Evolutionary conservation across 2,329 filamentous ascomycete genomes (phyloP).

Genomic region (Ophiostoma australiae): DNA sequence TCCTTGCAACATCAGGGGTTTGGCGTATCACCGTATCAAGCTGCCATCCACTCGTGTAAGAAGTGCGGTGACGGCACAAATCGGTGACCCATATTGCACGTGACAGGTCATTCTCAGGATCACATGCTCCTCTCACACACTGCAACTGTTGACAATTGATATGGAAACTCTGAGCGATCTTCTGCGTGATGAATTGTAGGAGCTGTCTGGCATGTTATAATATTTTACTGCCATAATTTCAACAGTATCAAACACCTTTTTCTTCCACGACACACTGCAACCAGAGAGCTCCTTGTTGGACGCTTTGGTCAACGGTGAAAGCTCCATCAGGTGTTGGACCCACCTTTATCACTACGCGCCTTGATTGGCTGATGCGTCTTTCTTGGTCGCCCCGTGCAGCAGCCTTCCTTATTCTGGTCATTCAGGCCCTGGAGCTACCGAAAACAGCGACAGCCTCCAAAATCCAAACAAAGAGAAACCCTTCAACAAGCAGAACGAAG

Average conservation of each 20-base stretch:
- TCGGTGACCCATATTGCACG: background rate
- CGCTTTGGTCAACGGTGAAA: background rate
- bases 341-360: conserved; percentile 17
- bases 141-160: background rate
- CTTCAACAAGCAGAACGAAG: conserved; percentile 7
- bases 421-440: conserved; percentile 20
- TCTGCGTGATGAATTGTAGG: background rate
- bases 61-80: background rate
- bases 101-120: background rate
- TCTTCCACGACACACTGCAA: too few species aligned
- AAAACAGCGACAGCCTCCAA: conserved; percentile 24
- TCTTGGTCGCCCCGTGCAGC: conserved; percentile 18
- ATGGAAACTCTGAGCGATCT: background rate
- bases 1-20: conserved; percentile 9
- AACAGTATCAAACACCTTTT: too few species aligned
- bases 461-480: conserved; percentile 23
- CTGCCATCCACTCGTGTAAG: background rate
- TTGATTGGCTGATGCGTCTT: conserved; percentile 20
- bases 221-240: too few species aligned
- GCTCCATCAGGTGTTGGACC: background rate
- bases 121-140: background rate
- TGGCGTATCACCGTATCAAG: conserved; percentile 11
- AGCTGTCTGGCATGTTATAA: too few species aligned
- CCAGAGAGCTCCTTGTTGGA: background rate
- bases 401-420: conserved; percentile 13